Conservation (phyloP, 257 asterid genomes). For the Scutellaria minor region DNA sequence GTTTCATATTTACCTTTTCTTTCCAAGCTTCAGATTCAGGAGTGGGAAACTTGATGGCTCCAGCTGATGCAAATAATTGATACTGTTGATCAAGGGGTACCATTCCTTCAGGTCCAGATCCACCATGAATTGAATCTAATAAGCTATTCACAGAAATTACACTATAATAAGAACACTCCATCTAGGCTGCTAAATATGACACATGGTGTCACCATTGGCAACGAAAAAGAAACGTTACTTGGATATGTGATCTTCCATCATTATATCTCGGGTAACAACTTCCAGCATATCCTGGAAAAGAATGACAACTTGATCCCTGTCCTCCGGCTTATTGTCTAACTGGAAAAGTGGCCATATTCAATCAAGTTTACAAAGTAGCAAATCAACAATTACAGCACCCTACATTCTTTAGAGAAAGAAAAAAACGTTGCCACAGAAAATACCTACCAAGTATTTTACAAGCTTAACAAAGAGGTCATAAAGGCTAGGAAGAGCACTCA, state of each 20-base stretch:
- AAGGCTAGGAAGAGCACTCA: conserved; percentile 80
- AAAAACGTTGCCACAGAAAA: conserved; percentile 12
- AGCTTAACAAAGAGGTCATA: conserved; percentile 82
- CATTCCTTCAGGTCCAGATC: conserved; percentile 75
- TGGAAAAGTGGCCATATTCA: conserved; percentile 43
- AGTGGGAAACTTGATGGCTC: conserved; percentile 84
- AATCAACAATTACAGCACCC: conserved; percentile 17
- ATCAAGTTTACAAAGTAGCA: conserved; percentile 22
- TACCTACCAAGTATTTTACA: conserved; percentile 80
- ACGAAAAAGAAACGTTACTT: conserved; percentile 49
- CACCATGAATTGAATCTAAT: conserved; percentile 82
- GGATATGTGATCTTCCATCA: conserved; percentile 87
- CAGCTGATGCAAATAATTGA: conserved; percentile 94
- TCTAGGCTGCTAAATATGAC: conserved; percentile 24
- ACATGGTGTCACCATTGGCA: conserved; percentile 7
- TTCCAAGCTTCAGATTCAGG: conserved; percentile 95
- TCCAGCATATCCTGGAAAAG: conserved; percentile 96
- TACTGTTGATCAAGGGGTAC: conserved; percentile 81
- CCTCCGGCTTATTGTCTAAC: conserved; percentile 83
- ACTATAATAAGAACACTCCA: conserved; percentile 31
- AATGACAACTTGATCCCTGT: conserved; percentile 52
- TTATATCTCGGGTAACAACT: conserved; percentile 88
- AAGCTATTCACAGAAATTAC: conserved; percentile 50
- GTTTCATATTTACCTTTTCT: conserved; percentile 63
- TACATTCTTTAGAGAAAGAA: conserved; percentile 5